Evolutionary conservation across 2,329 filamentous ascomycete species (phyloP).

Genomic region (Cladorrhinum sp.): DNA sequence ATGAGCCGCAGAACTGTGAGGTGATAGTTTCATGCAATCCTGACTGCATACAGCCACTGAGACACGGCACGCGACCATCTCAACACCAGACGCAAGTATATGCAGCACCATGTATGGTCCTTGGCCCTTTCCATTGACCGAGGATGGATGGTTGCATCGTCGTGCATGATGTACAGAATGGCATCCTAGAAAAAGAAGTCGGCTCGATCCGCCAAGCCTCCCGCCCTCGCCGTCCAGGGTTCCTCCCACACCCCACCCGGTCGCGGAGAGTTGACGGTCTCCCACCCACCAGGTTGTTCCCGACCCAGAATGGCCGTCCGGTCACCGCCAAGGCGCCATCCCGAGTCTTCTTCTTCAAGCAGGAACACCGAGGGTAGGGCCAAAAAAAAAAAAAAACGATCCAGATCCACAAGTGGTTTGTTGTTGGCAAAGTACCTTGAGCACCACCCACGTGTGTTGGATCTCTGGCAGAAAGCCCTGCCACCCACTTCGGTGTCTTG

Average conservation of each 20-base stretch:
- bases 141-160: background rate
- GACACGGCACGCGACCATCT: background rate
- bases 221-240: background rate
- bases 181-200: background rate
- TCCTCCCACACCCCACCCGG: background rate
- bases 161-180: background rate
- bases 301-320: background rate
- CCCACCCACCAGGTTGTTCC: slow-evolving; percentile 1
- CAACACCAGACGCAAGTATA: background rate
- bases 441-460: slow-evolving; percentile 12
- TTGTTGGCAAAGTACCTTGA: background rate
- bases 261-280: background rate
- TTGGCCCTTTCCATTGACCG: background rate
- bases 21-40: background rate
- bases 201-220: slow-evolving; percentile 15
- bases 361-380: background rate
- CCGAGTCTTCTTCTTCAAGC: background rate
- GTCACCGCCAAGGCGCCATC: slow-evolving; percentile 7
- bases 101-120: background rate
- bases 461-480: background rate
- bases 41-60: background rate
- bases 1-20: too few species aligned
- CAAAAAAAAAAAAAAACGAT: background rate
- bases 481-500: background rate
- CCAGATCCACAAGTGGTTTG: background rate